Base-by-base conservation (phyloP, 1,284 basidiomycete genomes). In the Moesziomyces aphidis region DNA sequence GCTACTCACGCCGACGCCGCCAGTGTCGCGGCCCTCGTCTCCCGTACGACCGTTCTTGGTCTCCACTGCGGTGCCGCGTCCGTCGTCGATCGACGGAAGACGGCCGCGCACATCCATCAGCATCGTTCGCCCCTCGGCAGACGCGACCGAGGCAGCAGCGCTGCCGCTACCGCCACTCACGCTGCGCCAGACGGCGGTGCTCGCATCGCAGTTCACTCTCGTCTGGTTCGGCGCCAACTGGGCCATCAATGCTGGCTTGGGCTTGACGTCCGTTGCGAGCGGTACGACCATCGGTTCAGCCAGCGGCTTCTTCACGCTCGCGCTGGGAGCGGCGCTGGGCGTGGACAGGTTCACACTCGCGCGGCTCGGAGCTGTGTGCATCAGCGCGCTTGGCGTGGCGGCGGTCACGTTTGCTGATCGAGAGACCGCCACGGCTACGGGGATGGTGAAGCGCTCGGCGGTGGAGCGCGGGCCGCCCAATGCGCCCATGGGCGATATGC, bases 271-370 rank as follows among this genome's bases (percentile, higher is more conserved):
- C 4, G 83, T 84, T 9, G 83, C 83, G 5, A 83, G 81, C 47
- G 80, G 80, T 0, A 84, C 83, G 1, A 83, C 82, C 15, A 72
- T 80, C 21, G 80, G 81, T 5, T 94, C 93, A 73, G 94, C 82
- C 11, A 78, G 94, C 93, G 84, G 96, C 5, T 95, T 99, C 86
- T 98, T 98, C 85, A 99, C 96, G 0, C 87, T 99, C 45, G 91
- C 88, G 0, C 87, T 98, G 46, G 96, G 96, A 4, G 88, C 91
- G n/a, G 73, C 94, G 44, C 92, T 93, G 73, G 89, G 89, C 13
- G 93, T 97, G 10, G 97, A 99, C 84, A 87, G 86, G 8, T 86
- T 98, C 61, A 92, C 92, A 0, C 55, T 89, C 2, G 87, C 89
- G 10, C 97, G 97, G 85, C 86, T 95, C 44, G 86, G 87, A n/a